Conservation (phyloP, 208 protist genomes). For the Leishmania gerbilli region DNA sequence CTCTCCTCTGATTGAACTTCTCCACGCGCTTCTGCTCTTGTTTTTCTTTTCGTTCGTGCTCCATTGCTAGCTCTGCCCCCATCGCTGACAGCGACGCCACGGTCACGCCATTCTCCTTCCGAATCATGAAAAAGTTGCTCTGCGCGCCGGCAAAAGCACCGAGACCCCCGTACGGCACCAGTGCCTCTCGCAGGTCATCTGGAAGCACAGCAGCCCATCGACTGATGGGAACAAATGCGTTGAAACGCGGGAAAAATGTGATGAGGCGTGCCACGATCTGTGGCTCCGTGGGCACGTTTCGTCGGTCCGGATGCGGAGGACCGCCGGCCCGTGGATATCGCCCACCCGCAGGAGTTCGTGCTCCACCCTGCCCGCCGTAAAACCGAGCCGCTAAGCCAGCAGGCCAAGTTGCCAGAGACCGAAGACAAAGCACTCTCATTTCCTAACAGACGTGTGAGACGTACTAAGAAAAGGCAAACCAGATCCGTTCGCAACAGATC, state of each 20-base stretch:
- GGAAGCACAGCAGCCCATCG: constrained; percentile 58
- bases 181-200: constrained; percentile 61
- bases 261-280: constrained; percentile 68
- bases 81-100: constrained; percentile 67
- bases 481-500: not conserved
- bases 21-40: constrained; percentile 34
- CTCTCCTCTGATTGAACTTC: constrained; percentile 22
- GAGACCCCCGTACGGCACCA: constrained; percentile 69
- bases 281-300: constrained; percentile 45
- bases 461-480: not conserved
- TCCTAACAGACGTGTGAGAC: not conserved
- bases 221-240: constrained; percentile 47
- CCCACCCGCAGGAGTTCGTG: constrained; percentile 1
- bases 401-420: not conserved
- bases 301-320: constrained; percentile 16
- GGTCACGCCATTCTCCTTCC: constrained; percentile 60
- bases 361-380: constrained; percentile 12
- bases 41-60: constrained; percentile 46
- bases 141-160: constrained; percentile 53
- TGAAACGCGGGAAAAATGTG: constrained; percentile 53
- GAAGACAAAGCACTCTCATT: constrained; percentile 25
- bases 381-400: not conserved
- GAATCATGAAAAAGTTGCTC: constrained; percentile 76
- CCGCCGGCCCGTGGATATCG: constrained; percentile 14
- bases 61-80: constrained; percentile 39